Evolutionary conservation across 768 basidiomycete genomes (phyloP).

Genomic region (Amylocystis lapponica): DNA sequence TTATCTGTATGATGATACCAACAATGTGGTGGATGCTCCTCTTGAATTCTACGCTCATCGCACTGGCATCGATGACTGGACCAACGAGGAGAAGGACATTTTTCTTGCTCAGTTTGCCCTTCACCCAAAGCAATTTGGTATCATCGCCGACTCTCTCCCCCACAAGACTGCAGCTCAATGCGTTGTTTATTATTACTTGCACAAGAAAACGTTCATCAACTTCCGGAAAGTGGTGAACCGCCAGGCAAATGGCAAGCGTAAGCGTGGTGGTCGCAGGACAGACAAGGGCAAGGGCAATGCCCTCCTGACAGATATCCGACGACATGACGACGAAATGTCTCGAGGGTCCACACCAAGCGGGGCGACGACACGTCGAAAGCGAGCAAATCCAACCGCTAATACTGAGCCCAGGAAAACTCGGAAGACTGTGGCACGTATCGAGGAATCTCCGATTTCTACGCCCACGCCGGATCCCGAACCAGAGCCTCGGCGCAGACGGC

Average conservation of each 20-base stretch:
- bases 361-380: slow-evolving; percentile 7
- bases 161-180: slow-evolving; percentile 88
- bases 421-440: slow-evolving; percentile 35
- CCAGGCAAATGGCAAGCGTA: slow-evolving; percentile 61
- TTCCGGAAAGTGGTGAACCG: slow-evolving; percentile 72
- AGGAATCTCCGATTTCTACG: slow-evolving; percentile 36
- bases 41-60: slow-evolving; percentile 67
- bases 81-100: slow-evolving; percentile 70
- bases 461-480: slow-evolving; percentile 63
- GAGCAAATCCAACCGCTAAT: slow-evolving; percentile 3
- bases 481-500: slow-evolving; percentile 32
- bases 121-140: slow-evolving; percentile 93
- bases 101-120: slow-evolving; percentile 80
- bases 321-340: slow-evolving; percentile 53
- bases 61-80: slow-evolving; percentile 83
- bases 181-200: slow-evolving; percentile 89
- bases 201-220: slow-evolving; percentile 85
- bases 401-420: slow-evolving; percentile 26
- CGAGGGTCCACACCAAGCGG: slow-evolving; percentile 13
- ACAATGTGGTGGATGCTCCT: slow-evolving; percentile 72
- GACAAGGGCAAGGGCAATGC: slow-evolving; percentile 81
- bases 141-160: slow-evolving; percentile 73
- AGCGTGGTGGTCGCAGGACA: slow-evolving; percentile 45
- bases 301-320: slow-evolving; percentile 72
- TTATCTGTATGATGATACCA: slow-evolving; percentile 78